phyloP scores from a whole-genome alignment of 192 early-diverging fungal genomes.

The Entomortierella chlamydospora region DNA sequence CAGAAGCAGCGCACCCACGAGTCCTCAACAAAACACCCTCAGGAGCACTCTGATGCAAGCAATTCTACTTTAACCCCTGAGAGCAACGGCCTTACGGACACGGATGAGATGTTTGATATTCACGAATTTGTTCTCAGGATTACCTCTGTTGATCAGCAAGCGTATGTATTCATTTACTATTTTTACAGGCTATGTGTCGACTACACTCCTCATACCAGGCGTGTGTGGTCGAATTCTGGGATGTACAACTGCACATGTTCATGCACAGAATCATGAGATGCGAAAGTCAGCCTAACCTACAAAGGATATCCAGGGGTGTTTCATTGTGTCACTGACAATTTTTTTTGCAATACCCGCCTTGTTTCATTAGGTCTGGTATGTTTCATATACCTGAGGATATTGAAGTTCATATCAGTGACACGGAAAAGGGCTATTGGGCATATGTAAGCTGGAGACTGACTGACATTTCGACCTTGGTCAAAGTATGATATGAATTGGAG shows the following conservation, averaged over 20 bases:
- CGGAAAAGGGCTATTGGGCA: conserved; percentile 60
- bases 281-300: background rate
- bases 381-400: conserved; percentile 66
- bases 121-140: conserved; percentile 64
- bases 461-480: background rate
- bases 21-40: conserved; percentile 17
- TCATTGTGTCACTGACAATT: background rate
- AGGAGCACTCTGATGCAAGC: conserved; percentile 18
- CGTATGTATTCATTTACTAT: conserved; percentile 18
- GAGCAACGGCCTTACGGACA: background rate
- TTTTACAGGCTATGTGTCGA: too few relatives aligned
- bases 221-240: too few relatives aligned
- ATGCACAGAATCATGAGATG: background rate
- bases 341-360: background rate
- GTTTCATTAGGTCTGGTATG: conserved; percentile 29
- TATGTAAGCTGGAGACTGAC: conserved; percentile 53
- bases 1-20: conserved; percentile 37
- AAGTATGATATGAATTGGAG: background rate
- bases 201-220: too few relatives aligned
- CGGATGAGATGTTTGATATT: conserved; percentile 54
- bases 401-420: conserved; percentile 62
- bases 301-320: background rate
- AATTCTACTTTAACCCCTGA: conserved; percentile 22
- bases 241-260: background rate
- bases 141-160: conserved; percentile 58